Percentiles rank a stretch among this genome's conserved stretches.
phyloP scores from a whole-genome alignment of 2,329 filamentous ascomycete species.

The Arthrobotrys pseudoclavata region DNA sequence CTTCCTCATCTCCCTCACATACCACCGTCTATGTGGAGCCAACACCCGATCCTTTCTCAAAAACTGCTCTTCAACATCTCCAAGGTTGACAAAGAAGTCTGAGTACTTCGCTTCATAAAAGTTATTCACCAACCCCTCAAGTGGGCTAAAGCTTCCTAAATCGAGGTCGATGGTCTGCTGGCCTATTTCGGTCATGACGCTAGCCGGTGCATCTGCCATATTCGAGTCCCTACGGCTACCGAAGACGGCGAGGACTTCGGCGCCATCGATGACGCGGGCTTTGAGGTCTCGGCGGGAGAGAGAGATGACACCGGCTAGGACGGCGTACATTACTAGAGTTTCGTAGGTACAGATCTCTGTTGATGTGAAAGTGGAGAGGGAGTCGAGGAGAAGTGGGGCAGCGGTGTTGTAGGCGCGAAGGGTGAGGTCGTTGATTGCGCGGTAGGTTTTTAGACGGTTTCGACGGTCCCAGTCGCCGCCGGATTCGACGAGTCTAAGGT shows the following conservation, averaged over 20 bases:
- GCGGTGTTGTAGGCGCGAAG: slow-evolving; percentile 90
- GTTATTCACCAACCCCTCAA: slow-evolving; percentile 88
- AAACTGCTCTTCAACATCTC: slow-evolving; percentile 92
- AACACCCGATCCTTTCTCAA: slow-evolving; percentile 94
- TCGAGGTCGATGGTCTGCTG: slow-evolving; percentile 81
- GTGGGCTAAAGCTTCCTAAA: slow-evolving; percentile 82
- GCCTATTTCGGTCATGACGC: slow-evolving; percentile 70
- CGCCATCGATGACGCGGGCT: slow-evolving; percentile 96
- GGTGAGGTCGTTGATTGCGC: slow-evolving; percentile 91
- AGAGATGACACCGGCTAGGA: slow-evolving; percentile 92
- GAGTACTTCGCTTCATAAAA: slow-evolving; percentile 95
- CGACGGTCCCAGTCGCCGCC: slow-evolving; percentile 98
- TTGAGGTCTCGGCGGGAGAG: slow-evolving; percentile 99
- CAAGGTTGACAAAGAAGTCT: slow-evolving; percentile 90
- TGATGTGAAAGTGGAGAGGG: slow-evolving; percentile 96
- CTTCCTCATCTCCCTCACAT: slow-evolving; percentile 97
- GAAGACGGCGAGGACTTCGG: slow-evolving; percentile 97
- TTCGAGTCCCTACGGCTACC: slow-evolving; percentile 85
- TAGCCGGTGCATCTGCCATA: slow-evolving; percentile 75
- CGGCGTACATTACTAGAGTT: slow-evolving; percentile 92
- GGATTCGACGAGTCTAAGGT: slow-evolving; percentile 81
- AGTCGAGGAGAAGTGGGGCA: slow-evolving; percentile 94
- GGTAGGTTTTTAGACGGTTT: slow-evolving; percentile 98
- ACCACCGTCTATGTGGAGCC: slow-evolving; percentile 96
- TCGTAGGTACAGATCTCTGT: slow-evolving; percentile 99